These are phyloP conservation scores for Entomortierella chlamydospora DNA, from an alignment of 192 early-diverging fungal species.

Conservation along the genomic window DNA sequence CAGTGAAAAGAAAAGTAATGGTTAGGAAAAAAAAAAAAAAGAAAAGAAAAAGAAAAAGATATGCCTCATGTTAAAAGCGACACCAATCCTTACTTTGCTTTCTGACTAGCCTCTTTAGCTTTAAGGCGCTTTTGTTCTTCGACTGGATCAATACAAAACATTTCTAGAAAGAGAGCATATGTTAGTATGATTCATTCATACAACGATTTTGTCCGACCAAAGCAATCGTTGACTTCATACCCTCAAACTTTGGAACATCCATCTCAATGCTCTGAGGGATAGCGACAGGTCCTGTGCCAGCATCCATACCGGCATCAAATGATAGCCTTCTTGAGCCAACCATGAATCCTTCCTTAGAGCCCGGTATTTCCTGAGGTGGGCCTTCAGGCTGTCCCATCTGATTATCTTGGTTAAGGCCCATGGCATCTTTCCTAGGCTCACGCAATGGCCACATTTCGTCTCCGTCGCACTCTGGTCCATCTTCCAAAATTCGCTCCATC, in stretches of 20 bases:
- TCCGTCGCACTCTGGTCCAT: no score
- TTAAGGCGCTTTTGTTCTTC: constrained; percentile 45
- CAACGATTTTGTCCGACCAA: background rate
- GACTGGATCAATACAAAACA: constrained; percentile 49
- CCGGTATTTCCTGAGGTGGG: constrained; percentile 7
- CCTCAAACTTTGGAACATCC: constrained; percentile 52
- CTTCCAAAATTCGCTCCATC: no score
- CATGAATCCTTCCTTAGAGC: background rate
- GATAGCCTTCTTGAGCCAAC: background rate
- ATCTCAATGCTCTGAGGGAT: constrained; percentile 38
- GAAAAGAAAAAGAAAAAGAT: background rate
- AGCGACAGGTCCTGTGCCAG: constrained; percentile 16
- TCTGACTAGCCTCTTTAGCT: constrained; percentile 25
- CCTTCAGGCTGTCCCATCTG: constrained; percentile 20
- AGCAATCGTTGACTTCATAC: background rate
- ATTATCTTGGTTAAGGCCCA: background rate
- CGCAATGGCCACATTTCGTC: no score
- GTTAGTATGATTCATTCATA: no score
- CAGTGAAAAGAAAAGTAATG: background rate
- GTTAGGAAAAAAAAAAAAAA: background rate
- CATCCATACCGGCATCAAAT: background rate
- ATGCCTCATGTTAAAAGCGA: background rate
- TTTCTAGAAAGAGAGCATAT: constrained; percentile 22
- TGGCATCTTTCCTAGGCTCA: background rate
- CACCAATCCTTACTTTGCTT: constrained; percentile 26